These are phyloP conservation scores for Trichosporon faecale DNA, from an alignment of 1,284 basidiomycete genomes.

Conservation along the genomic window DNA sequence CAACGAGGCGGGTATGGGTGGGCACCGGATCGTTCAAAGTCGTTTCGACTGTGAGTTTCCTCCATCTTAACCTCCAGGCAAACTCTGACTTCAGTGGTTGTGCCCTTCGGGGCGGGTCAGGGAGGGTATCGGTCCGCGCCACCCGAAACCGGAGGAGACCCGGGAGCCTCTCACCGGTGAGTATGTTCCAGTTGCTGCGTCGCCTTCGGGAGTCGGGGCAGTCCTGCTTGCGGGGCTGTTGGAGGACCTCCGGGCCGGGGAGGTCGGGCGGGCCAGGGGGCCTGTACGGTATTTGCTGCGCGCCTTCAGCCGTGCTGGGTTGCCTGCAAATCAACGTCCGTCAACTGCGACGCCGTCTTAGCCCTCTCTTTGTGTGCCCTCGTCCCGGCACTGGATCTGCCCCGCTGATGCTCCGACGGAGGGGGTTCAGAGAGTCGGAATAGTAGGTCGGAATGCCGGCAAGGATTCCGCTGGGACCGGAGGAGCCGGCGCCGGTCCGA, in stretches of 20 bases:
- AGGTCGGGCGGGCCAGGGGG: neutral
- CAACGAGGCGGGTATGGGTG: neutral
- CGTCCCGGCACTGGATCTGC: neutral
- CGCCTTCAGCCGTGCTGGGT: neutral
- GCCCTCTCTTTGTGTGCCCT: neutral
- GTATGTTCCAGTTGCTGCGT: neutral
- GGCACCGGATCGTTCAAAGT: neutral
- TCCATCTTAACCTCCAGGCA: too few species aligned
- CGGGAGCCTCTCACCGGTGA: neutral
- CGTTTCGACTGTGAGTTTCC: neutral
- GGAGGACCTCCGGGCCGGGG: neutral
- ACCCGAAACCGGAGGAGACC: neutral
- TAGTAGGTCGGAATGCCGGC: neutral
- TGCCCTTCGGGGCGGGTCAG: neutral
- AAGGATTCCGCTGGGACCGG: neutral
- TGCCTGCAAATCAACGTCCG: too few species aligned
- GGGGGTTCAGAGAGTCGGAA: neutral
- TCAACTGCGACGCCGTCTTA: neutral
- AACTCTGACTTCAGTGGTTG: too few species aligned
- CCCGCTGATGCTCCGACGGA: neutral
- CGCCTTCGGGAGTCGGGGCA: neutral
- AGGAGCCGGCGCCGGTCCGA: too few species aligned
- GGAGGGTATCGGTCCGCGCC: neutral
- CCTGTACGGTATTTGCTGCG: neutral
- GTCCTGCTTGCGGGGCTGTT: conserved; percentile 5